Evolutionary conservation across 345 rosid genomes (phyloP), one percentile per base, ranked within the genome.

Genomic region (Physaria fendleri): DNA sequence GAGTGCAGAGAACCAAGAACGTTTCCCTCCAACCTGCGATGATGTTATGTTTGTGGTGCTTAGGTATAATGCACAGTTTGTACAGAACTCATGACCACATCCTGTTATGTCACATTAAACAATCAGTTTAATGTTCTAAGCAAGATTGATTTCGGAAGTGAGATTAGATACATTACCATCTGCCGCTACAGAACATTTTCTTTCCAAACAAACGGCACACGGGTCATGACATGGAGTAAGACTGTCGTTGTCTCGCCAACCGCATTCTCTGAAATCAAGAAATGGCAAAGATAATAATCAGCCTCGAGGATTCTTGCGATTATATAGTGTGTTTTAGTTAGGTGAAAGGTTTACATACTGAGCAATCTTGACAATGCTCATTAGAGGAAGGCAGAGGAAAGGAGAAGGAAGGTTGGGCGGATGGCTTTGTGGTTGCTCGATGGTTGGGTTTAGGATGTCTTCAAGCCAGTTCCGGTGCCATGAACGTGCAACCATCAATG

Each of bases 321-420:
- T 10, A 23, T 17, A 18, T 22, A 2, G 54, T 5, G 21, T 24
- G 30, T 6, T 35, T 56, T n/a, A 25, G 1, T 48, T 17, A 35
- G 22, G 54, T 53, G 15, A 21, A 28, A 53, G 41, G 34, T 66
- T 44, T 22, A 72, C 78, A 72, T 64, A 89, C 99, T 91, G 87
- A 47, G 97, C 95, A 30, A 93, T 89, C 66, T 72, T 87, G 66
- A 85, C 77, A 65, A 89, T 87, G 85, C 97, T 93, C 95, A 77
- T 83, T 10, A 93, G 85, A 49, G 99, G 99, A 73, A 89, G 89
- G 53, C 89, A 83, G 23, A 89, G 64, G 75, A 79, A 83, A 25
- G 92, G 83, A 42, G 97, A 89, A 24, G 94, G 86, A 60, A 72
- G 58, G 28, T 66, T 56, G 50, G 41, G 74, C 4, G 53, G 59